Percentiles rank a stretch among this genome's conserved stretches.
Conservation (phyloP, 2,329 filamentous ascomycete genomes). For the Fusarium sp. region DNA sequence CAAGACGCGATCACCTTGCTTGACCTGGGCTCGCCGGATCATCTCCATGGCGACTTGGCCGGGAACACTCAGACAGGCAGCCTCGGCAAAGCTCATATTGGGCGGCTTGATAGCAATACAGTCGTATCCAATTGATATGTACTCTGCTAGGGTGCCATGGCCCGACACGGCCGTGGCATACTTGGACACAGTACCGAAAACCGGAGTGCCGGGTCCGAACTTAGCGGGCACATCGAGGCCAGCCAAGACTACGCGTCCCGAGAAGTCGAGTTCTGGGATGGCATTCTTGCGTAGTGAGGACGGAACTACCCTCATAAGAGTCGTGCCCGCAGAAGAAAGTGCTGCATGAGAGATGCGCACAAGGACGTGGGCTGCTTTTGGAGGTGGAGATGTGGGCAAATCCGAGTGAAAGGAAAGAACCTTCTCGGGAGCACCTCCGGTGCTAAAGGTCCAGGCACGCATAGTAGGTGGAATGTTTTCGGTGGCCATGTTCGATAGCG, state of each 20-base stretch:
- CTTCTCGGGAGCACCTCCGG: neutral
- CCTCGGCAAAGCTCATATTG: constrained; percentile 2
- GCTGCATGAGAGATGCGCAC: neutral
- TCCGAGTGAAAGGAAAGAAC: neutral
- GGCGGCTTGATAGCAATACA: neutral
- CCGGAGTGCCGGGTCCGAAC: neutral
- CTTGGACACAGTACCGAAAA: constrained; percentile 6
- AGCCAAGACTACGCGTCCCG: neutral
- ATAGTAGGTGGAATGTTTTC: neutral
- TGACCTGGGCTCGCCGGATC: neutral
- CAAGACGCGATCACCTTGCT: neutral
- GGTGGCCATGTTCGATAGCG: neutral
- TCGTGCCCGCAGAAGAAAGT: neutral
- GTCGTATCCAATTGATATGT: neutral
- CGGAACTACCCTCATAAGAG: neutral
- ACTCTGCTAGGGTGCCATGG: neutral
- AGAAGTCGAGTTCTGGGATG: constrained; percentile 4
- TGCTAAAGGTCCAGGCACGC: constrained; percentile 5
- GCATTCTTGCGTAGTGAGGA: neutral
- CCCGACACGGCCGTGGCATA: constrained; percentile 2
- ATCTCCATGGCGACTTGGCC: constrained; percentile 2
- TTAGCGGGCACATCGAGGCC: neutral
- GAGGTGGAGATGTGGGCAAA: neutral
- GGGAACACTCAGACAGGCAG: constrained; percentile 1
- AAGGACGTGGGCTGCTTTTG: neutral